Base-by-base conservation (phyloP, 2,329 filamentous ascomycete species). In the Fusarium marasasianum region DNA sequence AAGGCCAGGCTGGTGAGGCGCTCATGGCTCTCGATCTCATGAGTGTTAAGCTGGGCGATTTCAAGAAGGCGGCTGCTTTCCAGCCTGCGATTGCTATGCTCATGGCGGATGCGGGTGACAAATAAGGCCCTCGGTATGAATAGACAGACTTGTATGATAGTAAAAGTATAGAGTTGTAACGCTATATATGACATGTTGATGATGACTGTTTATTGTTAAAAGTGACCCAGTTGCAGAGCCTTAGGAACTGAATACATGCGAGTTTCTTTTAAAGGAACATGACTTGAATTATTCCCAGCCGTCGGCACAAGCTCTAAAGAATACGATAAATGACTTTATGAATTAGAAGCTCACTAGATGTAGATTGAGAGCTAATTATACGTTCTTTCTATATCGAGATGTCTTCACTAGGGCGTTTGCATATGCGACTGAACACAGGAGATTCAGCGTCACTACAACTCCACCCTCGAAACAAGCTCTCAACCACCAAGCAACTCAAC, bases 1-100 rank as follows among this genome's bases (percentile, higher is more conserved):
- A 90, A 40, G 73, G 75, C 31, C 73, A 67, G 69, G 69, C 76
- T 61, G 81, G 82, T 67, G 79, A 82, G 43, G 89, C 94, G 22
- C 86, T 93, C 66, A 88, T 95, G 63, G 93, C 92, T 4, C 94
- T 94, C 81, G 94, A 96, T 79, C 91, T 93, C 75, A 96, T 96
- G 93, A 85, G 88, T 10, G 89, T 95, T 45, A 90, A 87, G 80
- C 83, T 95, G 37, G 90, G 91, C 14, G 92, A 94, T 74, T 93
- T 94, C 73, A 88, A 88, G 69, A 87, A 91, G 81, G 86, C 93
- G 53, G 89, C 90, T 45, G 66, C 66, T 55, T 79, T 76, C 47
- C 77, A 79, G 41, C 76, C 77, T 43, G 76, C 64, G 12, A 77
- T 79, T 63, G 71, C 69, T 35, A 37, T 73, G 66, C 60, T 79